Evolutionary conservation across 495 filamentous ascomycete species (phyloP).

Genomic region (Penicillium psychrofluorescens): DNA sequence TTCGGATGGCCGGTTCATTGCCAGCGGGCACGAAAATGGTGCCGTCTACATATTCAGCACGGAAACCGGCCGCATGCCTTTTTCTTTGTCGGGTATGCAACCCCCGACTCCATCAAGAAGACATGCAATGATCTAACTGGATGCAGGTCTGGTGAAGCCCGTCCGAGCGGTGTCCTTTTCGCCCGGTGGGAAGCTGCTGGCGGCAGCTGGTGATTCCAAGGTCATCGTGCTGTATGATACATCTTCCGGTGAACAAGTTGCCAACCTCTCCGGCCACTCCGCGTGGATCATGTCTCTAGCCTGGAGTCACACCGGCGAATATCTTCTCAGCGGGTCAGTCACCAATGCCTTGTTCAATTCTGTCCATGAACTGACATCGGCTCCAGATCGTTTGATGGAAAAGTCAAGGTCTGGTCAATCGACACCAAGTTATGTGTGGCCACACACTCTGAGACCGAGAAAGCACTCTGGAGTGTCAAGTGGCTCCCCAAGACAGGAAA

Average conservation of each 20-base stretch:
- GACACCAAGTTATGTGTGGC: slow-evolving; percentile 78
- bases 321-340: slow-evolving; percentile 72
- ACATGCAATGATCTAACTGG: slow-evolving; percentile 1
- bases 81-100: slow-evolving; percentile 70
- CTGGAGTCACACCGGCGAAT: slow-evolving; percentile 93
- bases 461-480: slow-evolving; percentile 75
- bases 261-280: slow-evolving; percentile 68
- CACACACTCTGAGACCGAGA: slow-evolving; percentile 85
- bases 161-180: slow-evolving; percentile 82
- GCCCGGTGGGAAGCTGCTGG: slow-evolving; percentile 73
- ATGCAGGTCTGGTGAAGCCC: slow-evolving; percentile 71
- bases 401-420: slow-evolving; percentile 90
- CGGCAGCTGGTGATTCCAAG: slow-evolving; percentile 85
- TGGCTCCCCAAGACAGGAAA: slow-evolving; percentile 76
- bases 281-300: slow-evolving; percentile 86
- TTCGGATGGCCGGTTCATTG: slow-evolving; percentile 73
- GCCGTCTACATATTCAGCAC: slow-evolving; percentile 94
- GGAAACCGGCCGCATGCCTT: slow-evolving; percentile 73
- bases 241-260: slow-evolving; percentile 83
- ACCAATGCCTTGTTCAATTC: not conserved
- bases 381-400: slow-evolving; percentile 73
- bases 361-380: slow-evolving; percentile 5
- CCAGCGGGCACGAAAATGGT: slow-evolving; percentile 88
- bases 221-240: slow-evolving; percentile 90
- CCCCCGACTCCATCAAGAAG: not conserved